Evolutionary conservation across 2,329 filamentous ascomycete genomes (phyloP), one percentile per base, ranked within the genome.

Genomic region (Colletotrichum caudatum): DNA sequence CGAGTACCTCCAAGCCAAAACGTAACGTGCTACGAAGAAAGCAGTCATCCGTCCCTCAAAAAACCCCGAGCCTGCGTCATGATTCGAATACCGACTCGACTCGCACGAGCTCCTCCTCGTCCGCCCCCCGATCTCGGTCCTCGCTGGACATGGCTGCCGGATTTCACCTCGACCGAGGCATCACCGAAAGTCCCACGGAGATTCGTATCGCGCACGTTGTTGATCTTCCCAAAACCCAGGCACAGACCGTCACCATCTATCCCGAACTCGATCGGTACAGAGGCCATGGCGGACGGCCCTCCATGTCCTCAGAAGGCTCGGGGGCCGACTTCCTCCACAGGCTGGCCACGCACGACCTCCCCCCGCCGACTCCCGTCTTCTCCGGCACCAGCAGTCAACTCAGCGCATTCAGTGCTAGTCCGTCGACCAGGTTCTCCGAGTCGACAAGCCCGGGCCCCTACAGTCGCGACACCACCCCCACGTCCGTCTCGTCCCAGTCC

Each of bases 401-500:
- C 53, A 88, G 88, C 79, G 87, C 85, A 3, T 86, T 90, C 64
- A 94, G 92, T 72, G 89, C 85, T 33, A 94, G 92, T 70, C 92
- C 92, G 48, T 94, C 92, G 5, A 94, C 93, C 1, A 86, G 91
- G 72, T 94, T 92, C 76, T 93, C 92, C 1, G 92, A 90, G 67
- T 94, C 93, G 0, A 90, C 90, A 1, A 88, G 89, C 1, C 89
- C 91, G 14, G 89, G 91, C 2, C 83, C 89, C 6, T 94, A 94
- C 80, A 94, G 92, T 77, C 87, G 92, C 73, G 92, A 93, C 71
- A 94, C 92, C 0, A 94, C 93, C 3, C 93, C 93, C 8, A 94
- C 92, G 5, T 94, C 93, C 12, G 90, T 93, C 74, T 92, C 91
- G 9, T 94, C 93, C 1, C 91, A 92, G 76, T 94, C 92, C 20